Percentiles rank a stretch among this genome's conserved stretches.
Conservation (phyloP, 495 filamentous ascomycete species). For the Antarctomyces pellizariae region DNA sequence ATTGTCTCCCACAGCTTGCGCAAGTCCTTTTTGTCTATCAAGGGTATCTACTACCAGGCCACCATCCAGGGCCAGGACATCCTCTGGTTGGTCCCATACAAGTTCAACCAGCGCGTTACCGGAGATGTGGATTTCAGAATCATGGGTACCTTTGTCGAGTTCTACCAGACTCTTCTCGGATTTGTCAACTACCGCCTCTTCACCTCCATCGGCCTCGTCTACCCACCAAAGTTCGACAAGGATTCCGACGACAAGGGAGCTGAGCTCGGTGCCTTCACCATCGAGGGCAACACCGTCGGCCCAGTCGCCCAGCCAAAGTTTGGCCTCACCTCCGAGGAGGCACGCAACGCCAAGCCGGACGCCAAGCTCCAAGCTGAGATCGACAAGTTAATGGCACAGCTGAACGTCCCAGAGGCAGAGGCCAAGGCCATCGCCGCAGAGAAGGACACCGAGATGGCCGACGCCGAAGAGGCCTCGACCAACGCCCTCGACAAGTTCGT, state of each 20-base stretch:
- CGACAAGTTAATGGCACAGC: slow-evolving; percentile 26
- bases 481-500: slow-evolving; percentile 79
- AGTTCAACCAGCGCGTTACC: slow-evolving; percentile 81
- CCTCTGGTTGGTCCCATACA: slow-evolving; percentile 90
- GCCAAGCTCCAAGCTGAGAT: slow-evolving; percentile 31
- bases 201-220: slow-evolving; percentile 70
- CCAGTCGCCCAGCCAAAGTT: slow-evolving; percentile 20
- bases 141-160: slow-evolving; percentile 97
- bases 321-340: slow-evolving; percentile 7
- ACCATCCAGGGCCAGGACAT: slow-evolving; percentile 97
- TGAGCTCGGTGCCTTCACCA: slow-evolving; percentile 73
- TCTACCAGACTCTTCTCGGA: slow-evolving; percentile 86
- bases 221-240: slow-evolving; percentile 82
- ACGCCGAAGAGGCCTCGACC: slow-evolving; percentile 22
- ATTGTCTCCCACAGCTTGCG: slow-evolving; percentile 74
- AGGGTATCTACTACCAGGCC: slow-evolving; percentile 98
- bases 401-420: slow-evolving; percentile 21
- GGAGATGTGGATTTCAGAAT: slow-evolving; percentile 93
- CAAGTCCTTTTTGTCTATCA: slow-evolving; percentile 93
- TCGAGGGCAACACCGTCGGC: slow-evolving; percentile 48
- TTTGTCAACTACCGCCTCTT: slow-evolving; percentile 93
- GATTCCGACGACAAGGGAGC: slow-evolving; percentile 69
- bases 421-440: no score
- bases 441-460: slow-evolving; percentile 18
- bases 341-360: slow-evolving; percentile 5